Evolutionary conservation across 805 yeast genomes (phyloP).

Genomic region (Saccharomycopsis selenospora): DNA sequence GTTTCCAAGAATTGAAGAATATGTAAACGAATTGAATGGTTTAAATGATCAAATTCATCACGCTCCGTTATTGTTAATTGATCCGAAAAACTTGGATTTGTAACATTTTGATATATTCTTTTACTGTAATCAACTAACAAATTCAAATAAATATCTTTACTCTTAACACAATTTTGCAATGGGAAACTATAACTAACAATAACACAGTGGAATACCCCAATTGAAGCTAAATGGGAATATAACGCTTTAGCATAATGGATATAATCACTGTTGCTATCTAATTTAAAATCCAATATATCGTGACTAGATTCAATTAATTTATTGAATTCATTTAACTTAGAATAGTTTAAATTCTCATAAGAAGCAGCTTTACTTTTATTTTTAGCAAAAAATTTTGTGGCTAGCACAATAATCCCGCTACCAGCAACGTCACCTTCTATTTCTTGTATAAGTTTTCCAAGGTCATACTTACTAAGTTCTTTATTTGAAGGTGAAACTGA

Average conservation of each 20-base stretch:
- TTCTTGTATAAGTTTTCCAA: too few relatives aligned
- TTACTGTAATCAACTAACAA: slow-evolving; percentile 8
- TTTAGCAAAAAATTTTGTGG: background rate
- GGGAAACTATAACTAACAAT: background rate
- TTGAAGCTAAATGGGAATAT: background rate
- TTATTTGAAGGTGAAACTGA: too few relatives aligned
- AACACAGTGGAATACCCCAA: slow-evolving; percentile 4
- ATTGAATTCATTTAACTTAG: background rate
- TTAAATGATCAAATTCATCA: background rate
- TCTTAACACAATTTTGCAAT: background rate
- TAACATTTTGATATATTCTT: slow-evolving; percentile 5
- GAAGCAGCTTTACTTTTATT: background rate
- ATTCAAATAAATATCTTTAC: background rate
- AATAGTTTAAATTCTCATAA: background rate
- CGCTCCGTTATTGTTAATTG: background rate
- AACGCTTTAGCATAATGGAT: slow-evolving; percentile 4
- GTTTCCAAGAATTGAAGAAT: slow-evolving; percentile 8
- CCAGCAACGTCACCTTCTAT: too few relatives aligned
- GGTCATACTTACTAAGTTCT: too few relatives aligned
- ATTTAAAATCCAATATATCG: background rate
- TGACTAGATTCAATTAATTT: background rate
- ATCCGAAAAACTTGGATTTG: background rate
- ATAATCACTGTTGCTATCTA: slow-evolving; percentile 3
- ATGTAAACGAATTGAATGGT: slow-evolving; percentile 7
- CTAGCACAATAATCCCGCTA: too few relatives aligned